These are phyloP conservation scores for Friedmanniomyces endolithicus DNA, from an alignment of 495 filamentous ascomycete genomes.

Conservation along the genomic window DNA sequence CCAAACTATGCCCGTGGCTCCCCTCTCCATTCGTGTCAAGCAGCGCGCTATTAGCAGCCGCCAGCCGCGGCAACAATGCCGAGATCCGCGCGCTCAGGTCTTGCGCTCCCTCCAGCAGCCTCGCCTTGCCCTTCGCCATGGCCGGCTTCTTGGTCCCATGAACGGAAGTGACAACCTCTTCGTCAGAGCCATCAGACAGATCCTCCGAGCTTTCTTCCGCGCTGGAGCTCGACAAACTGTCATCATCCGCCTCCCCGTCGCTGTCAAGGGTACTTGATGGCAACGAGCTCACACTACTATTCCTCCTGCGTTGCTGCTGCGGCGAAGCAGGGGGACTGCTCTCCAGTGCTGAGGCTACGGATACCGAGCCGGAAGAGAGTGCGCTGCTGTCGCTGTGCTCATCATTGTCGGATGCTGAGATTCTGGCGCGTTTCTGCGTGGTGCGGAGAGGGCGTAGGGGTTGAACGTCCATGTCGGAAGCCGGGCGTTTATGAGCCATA, in stretches of 20 bases:
- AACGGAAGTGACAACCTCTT: constrained; percentile 1
- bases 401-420: constrained; percentile 2
- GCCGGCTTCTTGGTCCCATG: constrained; percentile 10
- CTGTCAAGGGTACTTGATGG: background rate
- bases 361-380: constrained; percentile 13
- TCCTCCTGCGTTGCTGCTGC: background rate
- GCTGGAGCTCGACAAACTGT: constrained; percentile 6
- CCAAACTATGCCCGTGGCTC: background rate
- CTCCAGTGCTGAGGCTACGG: constrained; percentile 12
- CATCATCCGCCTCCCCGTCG: too few species aligned
- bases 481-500: background rate
- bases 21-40: background rate
- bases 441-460: background rate
- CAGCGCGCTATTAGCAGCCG: constrained; percentile 9
- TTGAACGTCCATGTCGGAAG: background rate
- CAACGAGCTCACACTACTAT: constrained; percentile 13
- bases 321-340: constrained; percentile 4
- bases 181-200: constrained; percentile 2
- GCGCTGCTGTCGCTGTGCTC: constrained; percentile 6
- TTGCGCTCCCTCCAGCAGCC: background rate
- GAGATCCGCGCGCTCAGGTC: constrained; percentile 9
- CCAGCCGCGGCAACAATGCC: constrained; percentile 11
- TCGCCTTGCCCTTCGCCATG: background rate
- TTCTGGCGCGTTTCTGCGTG: constrained; percentile 3
- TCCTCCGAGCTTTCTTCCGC: background rate